A percentile compares a stretch with the other conserved stretches of the same genome.
Evolutionary conservation across 148 eudicot genomes (phyloP).

Genomic region (Spergularia marina): DNA sequence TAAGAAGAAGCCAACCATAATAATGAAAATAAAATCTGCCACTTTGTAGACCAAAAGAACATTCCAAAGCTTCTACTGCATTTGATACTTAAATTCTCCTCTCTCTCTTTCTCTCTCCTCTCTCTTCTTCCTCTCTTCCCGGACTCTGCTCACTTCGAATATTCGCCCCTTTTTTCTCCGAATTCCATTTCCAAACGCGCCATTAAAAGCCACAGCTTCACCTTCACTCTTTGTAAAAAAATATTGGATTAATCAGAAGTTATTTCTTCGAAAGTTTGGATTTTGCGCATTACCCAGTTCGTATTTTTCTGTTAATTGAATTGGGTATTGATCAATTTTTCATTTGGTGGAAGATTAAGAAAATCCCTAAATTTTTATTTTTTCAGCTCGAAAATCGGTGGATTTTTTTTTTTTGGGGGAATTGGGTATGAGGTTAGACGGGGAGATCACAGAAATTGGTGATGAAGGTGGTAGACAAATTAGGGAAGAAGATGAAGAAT

Average conservation of each 20-base stretch:
- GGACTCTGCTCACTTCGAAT: conserved; percentile 15
- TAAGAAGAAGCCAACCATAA: too few species aligned
- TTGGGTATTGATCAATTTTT: conserved; percentile 12
- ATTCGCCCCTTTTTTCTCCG: conserved; percentile 26
- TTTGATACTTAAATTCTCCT: conserved; percentile 16
- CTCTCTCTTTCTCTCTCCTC: neutral
- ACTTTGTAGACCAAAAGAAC: neutral
- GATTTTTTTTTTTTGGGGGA: conserved; percentile 1
- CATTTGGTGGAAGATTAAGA: neutral
- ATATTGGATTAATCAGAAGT: neutral
- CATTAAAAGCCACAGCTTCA: conserved; percentile 6
- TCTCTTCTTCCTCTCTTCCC: neutral
- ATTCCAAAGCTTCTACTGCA: conserved; percentile 8
- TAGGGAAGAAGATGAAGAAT: conserved; percentile 34
- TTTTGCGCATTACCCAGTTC: conserved; percentile 6
- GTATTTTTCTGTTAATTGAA: conserved; percentile 1
- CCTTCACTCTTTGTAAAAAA: too few species aligned
- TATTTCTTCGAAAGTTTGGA: neutral
- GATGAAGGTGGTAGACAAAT: conserved; percentile 21
- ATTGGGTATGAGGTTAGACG: conserved; percentile 36
- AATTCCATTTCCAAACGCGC: conserved; percentile 15
- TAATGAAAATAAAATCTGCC: too few species aligned
- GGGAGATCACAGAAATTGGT: conserved; percentile 27
- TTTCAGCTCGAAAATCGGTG: too few species aligned
- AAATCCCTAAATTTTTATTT: conserved; percentile 27